A percentile compares a stretch with the other conserved stretches of the same genome.
Evolutionary conservation across 176 grass and related monocot species (phyloP).

Genomic region (Carex parvula): DNA sequence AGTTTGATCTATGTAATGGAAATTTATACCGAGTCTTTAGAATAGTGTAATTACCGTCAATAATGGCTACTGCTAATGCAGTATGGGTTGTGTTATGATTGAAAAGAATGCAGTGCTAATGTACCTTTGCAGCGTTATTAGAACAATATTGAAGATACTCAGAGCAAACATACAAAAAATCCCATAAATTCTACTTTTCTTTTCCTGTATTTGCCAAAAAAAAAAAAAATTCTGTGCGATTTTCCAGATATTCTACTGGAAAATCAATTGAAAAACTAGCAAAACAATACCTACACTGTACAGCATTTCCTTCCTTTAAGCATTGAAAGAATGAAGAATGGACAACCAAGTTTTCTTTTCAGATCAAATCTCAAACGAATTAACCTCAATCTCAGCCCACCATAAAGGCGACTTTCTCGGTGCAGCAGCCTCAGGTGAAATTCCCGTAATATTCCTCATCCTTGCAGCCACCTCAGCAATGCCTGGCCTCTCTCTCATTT

Average conservation of each 20-base stretch:
- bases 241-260: neutral
- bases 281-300: slow-evolving; percentile 21
- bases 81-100: neutral
- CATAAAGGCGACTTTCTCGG: slow-evolving; percentile 49
- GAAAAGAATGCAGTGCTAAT: neutral
- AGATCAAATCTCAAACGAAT: slow-evolving; percentile 28
- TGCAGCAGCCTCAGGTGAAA: slow-evolving; percentile 44
- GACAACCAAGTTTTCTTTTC: neutral
- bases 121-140: neutral
- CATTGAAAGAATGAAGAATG: slow-evolving; percentile 13
- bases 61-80: neutral
- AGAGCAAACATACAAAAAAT: neutral
- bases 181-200: neutral
- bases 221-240: neutral
- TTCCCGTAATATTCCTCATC: slow-evolving; percentile 65
- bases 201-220: slow-evolving; percentile 18
- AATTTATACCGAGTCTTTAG: slow-evolving; percentile 10
- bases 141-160: neutral
- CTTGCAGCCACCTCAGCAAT: slow-evolving; percentile 41
- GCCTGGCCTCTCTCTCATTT: slow-evolving; percentile 38
- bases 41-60: neutral
- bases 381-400: slow-evolving; percentile 95
- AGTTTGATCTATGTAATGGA: slow-evolving; percentile 4
- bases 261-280: neutral
- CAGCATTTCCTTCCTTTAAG: slow-evolving; percentile 21